Conservation (phyloP, 2,329 filamentous ascomycete genomes). For the Clonostachys rosea region DNA sequence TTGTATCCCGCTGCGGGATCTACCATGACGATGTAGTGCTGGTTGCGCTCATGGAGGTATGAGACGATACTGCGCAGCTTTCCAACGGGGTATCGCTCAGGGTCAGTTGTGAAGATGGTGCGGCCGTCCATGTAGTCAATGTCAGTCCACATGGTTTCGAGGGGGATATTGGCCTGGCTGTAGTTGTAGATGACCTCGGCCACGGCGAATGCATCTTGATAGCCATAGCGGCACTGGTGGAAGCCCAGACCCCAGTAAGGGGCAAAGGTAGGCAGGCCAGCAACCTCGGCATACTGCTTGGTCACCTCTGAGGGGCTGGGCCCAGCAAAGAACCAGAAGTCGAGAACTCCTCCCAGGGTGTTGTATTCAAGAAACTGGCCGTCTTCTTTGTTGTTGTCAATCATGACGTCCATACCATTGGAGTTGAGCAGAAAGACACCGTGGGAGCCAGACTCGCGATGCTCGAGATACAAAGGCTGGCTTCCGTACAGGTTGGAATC, state of each 20-base stretch:
- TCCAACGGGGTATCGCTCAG: slow-evolving; percentile 59
- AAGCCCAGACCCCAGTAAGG: slow-evolving; percentile 79
- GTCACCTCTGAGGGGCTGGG: slow-evolving; percentile 65
- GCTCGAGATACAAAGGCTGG: slow-evolving; percentile 74
- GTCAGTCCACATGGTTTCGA: slow-evolving; percentile 73
- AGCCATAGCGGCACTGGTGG: slow-evolving; percentile 83
- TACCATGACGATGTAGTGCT: slow-evolving; percentile 74
- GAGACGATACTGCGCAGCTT: slow-evolving; percentile 62
- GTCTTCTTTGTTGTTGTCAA: slow-evolving; percentile 54
- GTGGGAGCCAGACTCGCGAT: slow-evolving; percentile 44
- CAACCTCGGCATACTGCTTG: slow-evolving; percentile 62
- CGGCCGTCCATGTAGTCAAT: slow-evolving; percentile 64
- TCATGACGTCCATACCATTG: slow-evolving; percentile 69
- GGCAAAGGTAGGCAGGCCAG: slow-evolving; percentile 72
- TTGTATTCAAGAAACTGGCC: slow-evolving; percentile 78
- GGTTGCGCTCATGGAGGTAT: slow-evolving; percentile 61
- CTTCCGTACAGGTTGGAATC: slow-evolving; percentile 69
- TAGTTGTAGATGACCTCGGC: slow-evolving; percentile 66
- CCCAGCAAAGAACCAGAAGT: slow-evolving; percentile 76
- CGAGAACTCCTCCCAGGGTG: slow-evolving; percentile 70
- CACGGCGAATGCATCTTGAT: slow-evolving; percentile 65
- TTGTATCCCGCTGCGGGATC: slow-evolving; percentile 60
- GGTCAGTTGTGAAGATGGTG: slow-evolving; percentile 58
- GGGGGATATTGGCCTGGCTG: slow-evolving; percentile 56
- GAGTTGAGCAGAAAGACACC: slow-evolving; percentile 75